Base-by-base conservation (phyloP, 1,139 yeast species). In the Entelexis sorbosivorans region DNA sequence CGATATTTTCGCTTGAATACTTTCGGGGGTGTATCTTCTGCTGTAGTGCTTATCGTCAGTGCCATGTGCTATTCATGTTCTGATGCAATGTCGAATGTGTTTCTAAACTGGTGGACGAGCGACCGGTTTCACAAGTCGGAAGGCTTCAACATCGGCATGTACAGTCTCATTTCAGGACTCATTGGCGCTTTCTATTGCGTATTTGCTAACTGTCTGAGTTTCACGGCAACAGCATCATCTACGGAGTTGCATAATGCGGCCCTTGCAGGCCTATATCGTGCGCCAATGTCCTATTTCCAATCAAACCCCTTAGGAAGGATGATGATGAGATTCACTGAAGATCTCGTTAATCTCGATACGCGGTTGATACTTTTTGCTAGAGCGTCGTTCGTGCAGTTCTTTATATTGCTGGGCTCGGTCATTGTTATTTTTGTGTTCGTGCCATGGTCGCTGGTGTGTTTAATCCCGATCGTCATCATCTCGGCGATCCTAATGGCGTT, bases 291-390 rank as follows among this genome's bases (percentile, higher is more conserved):
- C 1, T 81, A 72, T 59, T 70, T 80, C 57, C 87, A 81, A 59
- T 73, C 82, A 1, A 78, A 84, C 0, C 88, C 88, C 6, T 64
- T 80, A 57, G 87, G 91, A 5, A 72, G 91, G 56, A 75, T 82
- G 47, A 66, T 82, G 62, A 82, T 81, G 63, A 69, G 91, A 55
- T 81, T 81, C 64, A 81, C 94, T 1, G 85, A 83, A 61, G 95
- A 87, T 65, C 81, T 93, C 0, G 94, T 85, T 63, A 79, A 81
- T 31, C 69, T 86, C 60, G 96, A 87, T 64, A 82, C 82, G 62
- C 88, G 81, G 59, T 50, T 63, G 42, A 50, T 56, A 16, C 52
- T 52, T 54, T 56, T 54, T 24, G 36, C 61, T 43, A 54, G 58
- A 1, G 50, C 57, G 53, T 52, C 56, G 13, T 50, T 57, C 38